Evolutionary conservation across 768 basidiomycete genomes (phyloP).

Genomic region (Lactarius tabidus): DNA sequence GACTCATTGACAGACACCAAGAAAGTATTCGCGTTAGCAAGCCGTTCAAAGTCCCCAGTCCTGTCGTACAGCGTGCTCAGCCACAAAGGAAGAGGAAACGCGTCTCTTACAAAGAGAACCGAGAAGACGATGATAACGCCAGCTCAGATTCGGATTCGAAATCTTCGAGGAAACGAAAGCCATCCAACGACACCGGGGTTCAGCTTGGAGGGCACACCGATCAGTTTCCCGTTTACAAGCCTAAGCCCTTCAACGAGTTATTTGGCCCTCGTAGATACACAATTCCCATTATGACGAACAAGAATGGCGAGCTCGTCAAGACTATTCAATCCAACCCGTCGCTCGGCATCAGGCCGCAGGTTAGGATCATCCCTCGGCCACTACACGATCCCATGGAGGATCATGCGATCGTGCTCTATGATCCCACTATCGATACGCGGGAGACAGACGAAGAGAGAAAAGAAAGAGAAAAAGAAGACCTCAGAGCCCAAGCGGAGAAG

Average conservation of each 20-base stretch:
- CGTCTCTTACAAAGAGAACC: conserved; percentile 74
- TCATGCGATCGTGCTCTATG: conserved; percentile 95
- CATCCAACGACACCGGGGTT: conserved; percentile 55
- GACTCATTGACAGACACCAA: conserved; percentile 58
- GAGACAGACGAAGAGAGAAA: conserved; percentile 85
- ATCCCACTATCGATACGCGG: conserved; percentile 90
- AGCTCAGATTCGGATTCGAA: conserved; percentile 52
- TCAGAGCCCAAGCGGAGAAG: conserved; percentile 54
- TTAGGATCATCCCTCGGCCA: conserved; percentile 81
- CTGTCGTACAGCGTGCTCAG: conserved; percentile 49
- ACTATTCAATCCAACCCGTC: conserved; percentile 62
- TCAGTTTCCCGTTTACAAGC: conserved; percentile 75
- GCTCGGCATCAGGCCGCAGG: conserved; percentile 79
- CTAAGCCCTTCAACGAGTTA: conserved; percentile 67
- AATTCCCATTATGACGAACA: conserved; percentile 74
- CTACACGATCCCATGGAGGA: conserved; percentile 98
- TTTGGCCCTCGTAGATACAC: conserved; percentile 57
- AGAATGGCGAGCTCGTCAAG: conserved; percentile 58
- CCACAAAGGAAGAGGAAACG: conserved; percentile 82
- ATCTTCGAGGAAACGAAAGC: conserved; percentile 59
- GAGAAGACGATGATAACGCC: conserved; percentile 50
- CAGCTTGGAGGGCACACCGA: conserved; percentile 51
- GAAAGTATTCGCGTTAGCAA: conserved; percentile 72
- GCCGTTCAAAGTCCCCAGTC: conserved; percentile 75
- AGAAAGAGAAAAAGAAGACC: conserved; percentile 70